Percentiles rank a stretch among this genome's conserved stretches.
Conservation (phyloP, 2,329 filamentous ascomycete genomes). For the Decorospora gaudefroyi region DNA sequence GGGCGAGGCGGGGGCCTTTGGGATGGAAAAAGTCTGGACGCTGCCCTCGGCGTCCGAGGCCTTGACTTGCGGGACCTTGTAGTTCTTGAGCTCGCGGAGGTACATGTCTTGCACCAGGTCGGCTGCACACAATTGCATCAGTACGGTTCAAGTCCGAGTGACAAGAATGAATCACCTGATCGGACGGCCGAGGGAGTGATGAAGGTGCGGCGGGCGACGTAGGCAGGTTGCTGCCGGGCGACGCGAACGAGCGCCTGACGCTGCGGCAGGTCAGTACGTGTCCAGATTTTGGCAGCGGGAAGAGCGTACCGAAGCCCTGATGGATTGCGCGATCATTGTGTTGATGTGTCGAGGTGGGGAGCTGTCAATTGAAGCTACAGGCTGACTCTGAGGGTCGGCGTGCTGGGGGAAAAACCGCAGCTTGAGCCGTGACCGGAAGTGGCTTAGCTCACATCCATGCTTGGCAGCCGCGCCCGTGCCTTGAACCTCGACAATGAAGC, state of each 20-base stretch:
- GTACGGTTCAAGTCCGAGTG: slow-evolving; percentile 24
- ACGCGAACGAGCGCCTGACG: slow-evolving; percentile 65
- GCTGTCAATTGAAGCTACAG: slow-evolving; percentile 41
- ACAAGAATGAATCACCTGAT: slow-evolving; percentile 59
- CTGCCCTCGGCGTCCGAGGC: slow-evolving; percentile 84
- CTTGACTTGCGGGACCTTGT: slow-evolving; percentile 86
- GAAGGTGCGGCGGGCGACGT: slow-evolving; percentile 65
- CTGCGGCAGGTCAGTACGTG: slow-evolving; percentile 50
- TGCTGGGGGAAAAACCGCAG: slow-evolving; percentile 25
- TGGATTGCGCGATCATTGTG: slow-evolving; percentile 64
- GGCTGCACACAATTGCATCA: slow-evolving; percentile 62
- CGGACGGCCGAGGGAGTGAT: slow-evolving; percentile 64
- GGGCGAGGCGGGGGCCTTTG: slow-evolving; percentile 81
- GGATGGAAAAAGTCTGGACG: slow-evolving; percentile 83
- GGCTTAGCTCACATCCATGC: slow-evolving; percentile 23
- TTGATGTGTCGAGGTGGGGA: slow-evolving; percentile 35
- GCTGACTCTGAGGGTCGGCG: slow-evolving; percentile 33
- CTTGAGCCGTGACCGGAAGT: slow-evolving; percentile 27
- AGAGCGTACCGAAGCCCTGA: slow-evolving; percentile 63
- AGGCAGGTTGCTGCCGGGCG: slow-evolving; percentile 60
- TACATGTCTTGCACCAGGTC: slow-evolving; percentile 98
- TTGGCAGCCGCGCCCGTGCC: slow-evolving; percentile 15
- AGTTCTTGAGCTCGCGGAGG: slow-evolving; percentile 91
- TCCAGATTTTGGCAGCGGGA: slow-evolving; percentile 8
- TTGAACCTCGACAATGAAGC: not conserved